Conservation (phyloP, 208 protist genomes). For the Leishmania turanica region DNA sequence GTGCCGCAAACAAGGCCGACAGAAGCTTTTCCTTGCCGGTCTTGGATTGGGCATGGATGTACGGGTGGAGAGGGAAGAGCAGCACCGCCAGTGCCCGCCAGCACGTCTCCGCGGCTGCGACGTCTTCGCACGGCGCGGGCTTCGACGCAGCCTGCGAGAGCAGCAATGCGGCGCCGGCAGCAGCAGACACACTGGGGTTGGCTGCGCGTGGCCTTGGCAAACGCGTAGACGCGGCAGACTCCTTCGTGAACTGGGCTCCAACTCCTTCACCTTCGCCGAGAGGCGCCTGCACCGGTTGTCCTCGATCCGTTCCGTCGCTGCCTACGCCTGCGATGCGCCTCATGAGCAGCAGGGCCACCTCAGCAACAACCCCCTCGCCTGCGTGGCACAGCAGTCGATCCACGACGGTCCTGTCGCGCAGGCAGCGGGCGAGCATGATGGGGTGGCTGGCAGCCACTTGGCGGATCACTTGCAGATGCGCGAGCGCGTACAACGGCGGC, state of each 20-base stretch:
- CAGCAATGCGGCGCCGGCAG: not conserved
- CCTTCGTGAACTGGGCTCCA: not conserved
- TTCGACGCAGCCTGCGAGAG: not conserved
- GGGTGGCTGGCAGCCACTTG: constrained; percentile 19
- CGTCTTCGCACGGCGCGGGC: not conserved
- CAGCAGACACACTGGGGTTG: not conserved
- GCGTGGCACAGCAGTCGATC: constrained; percentile 52
- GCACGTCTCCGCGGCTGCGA: constrained; percentile 19
- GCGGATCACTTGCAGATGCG: constrained; percentile 14
- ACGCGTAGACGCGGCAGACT: not conserved
- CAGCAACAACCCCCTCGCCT: constrained; percentile 18
- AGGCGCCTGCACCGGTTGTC: not conserved
- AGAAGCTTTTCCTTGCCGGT: constrained; percentile 49
- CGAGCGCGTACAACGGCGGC: constrained; percentile 1
- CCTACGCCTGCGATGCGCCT: constrained; percentile 2
- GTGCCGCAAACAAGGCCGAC: constrained; percentile 28
- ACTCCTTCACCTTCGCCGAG: not conserved
- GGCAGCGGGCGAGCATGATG: constrained; percentile 46
- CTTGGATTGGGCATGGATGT: constrained; percentile 33
- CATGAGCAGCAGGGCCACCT: constrained; percentile 34
- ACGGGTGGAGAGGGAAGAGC: constrained; percentile 35
- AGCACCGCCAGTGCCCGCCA: constrained; percentile 60
- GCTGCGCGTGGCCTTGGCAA: not conserved
- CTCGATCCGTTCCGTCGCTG: not conserved
- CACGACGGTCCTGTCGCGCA: constrained; percentile 47